Conservation (phyloP, 208 protist species). For the Leishmania tarentolae region DNA sequence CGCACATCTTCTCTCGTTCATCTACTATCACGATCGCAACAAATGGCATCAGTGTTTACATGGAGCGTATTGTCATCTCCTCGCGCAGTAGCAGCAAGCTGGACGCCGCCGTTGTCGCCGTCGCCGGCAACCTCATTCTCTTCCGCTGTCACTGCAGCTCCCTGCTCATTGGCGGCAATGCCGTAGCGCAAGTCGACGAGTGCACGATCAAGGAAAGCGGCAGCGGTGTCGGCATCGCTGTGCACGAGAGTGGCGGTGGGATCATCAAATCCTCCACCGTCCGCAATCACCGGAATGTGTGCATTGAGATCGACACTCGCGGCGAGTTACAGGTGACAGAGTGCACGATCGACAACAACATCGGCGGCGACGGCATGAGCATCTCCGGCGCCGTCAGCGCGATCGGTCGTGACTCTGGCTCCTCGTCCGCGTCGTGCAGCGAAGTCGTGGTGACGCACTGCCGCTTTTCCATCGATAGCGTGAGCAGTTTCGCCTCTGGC, state of each 20-base stretch:
- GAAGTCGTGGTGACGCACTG: conserved; percentile 63
- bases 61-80: conserved; percentile 65
- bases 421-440: conserved; percentile 35
- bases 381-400: conserved; percentile 48
- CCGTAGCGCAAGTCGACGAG: conserved; percentile 43
- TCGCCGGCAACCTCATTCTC: conserved; percentile 59
- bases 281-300: conserved; percentile 54
- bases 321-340: conserved; percentile 61
- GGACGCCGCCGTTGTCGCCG: conserved; percentile 58
- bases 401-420: conserved; percentile 20
- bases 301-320: conserved; percentile 77
- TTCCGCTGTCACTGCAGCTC: conserved; percentile 72
- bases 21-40: conserved; percentile 72
- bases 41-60: conserved; percentile 57
- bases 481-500: background rate
- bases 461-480: conserved; percentile 55
- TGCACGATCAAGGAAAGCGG: conserved; percentile 75
- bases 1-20: conserved; percentile 63
- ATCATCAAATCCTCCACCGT: conserved; percentile 55
- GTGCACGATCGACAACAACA: conserved; percentile 63
- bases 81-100: conserved; percentile 63
- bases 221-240: conserved; percentile 68
- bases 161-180: conserved; percentile 62
- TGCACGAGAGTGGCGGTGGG: conserved; percentile 67
- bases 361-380: conserved; percentile 57